These are phyloP conservation scores for Rhynchosporium agropyri DNA, from an alignment of 2,329 filamentous ascomycete genomes.

Conservation along the genomic window DNA sequence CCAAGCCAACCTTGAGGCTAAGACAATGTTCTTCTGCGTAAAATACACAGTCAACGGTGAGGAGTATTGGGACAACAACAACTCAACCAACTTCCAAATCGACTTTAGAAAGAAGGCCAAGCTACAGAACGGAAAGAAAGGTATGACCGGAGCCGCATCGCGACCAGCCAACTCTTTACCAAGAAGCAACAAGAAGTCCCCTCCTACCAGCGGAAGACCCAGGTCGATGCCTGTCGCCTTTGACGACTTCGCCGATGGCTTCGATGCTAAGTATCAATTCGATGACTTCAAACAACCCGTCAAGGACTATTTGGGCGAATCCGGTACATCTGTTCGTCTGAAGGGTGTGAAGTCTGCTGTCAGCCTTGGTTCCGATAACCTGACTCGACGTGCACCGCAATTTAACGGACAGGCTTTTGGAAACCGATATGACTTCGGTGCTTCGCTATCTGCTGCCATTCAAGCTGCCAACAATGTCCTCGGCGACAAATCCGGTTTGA, in stretches of 20 bases:
- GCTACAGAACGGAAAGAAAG: constrained; percentile 59
- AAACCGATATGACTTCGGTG: constrained; percentile 93
- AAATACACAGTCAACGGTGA: constrained; percentile 82
- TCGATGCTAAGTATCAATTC: constrained; percentile 50
- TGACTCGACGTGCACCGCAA: constrained; percentile 48
- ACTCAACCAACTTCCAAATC: constrained; percentile 83
- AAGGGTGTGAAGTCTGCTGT: constrained; percentile 68
- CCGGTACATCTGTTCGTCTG: constrained; percentile 62
- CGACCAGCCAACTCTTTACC: constrained; percentile 60
- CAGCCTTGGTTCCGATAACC: constrained; percentile 51
- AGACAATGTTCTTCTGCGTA: constrained; percentile 90
- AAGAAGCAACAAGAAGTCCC: constrained; percentile 62
- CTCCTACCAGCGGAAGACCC: constrained; percentile 50
- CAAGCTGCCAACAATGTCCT: constrained; percentile 69
- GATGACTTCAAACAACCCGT: constrained; percentile 60
- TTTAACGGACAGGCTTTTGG: constrained; percentile 77
- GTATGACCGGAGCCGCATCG: constrained; percentile 52
- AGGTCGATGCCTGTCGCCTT: constrained; percentile 57
- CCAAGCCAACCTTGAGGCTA: constrained; percentile 85
- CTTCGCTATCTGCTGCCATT: constrained; percentile 84
- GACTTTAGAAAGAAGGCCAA: constrained; percentile 84
- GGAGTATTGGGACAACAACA: constrained; percentile 97
- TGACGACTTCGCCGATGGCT: constrained; percentile 71
- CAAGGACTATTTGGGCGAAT: constrained; percentile 65
- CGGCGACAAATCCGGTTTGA: constrained; percentile 59